Base-by-base conservation (phyloP, 176 grass and related monocot species). In the Stipa capillata region DNA sequence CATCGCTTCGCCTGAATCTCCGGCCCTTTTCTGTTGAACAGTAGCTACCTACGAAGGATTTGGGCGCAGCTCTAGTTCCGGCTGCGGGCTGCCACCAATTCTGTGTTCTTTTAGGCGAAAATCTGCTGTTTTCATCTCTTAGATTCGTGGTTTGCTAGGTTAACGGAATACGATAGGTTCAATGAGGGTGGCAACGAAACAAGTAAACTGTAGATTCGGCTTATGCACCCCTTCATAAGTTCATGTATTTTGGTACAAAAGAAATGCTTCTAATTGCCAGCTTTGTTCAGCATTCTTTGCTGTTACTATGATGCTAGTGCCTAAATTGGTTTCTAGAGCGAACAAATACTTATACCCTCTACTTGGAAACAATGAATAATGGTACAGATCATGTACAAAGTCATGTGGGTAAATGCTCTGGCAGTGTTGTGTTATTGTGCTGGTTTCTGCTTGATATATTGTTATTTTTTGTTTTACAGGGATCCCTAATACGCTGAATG, bases 401-500 rank as follows among this genome's bases (percentile, higher is more conserved):
- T 27, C 8, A 31, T n/a, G n/a, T n/a, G n/a, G n/a, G n/a, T n/a
- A n/a, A 12, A 34, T 33, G 20, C 25, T 31, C 23, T 3, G 1
- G 4, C 8, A 14, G 14, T 42, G 3, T 36, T 36, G 25, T 13
- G 10, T n/a, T n/a, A n/a, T n/a, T n/a, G 25, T 56, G 18, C 35
- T 79, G n/a, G 13, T 60, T 61, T 16, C 73, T 17, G 29, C 61
- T 36, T 55, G 15, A 55, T 36, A 24, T 14, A 12, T 72, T 16
- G 42, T 20, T 63, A 2, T 42, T 18, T 34, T 23, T 64, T 44
- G 4, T 84, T 69, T 87, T 50, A 28, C 91, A 97, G 91, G 91
- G 52, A 94, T 92, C 25, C 79, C 91, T 21, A 92, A 97, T 82
- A 97, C 94, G 39, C 12, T 97, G 79, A 90, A 94, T 88, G 94